Percentiles rank a stretch among this genome's conserved stretches.
These are phyloP conservation scores for Graphiopsis chlorocephala DNA, from an alignment of 2,329 filamentous ascomycete genomes.

Conservation along the genomic window DNA sequence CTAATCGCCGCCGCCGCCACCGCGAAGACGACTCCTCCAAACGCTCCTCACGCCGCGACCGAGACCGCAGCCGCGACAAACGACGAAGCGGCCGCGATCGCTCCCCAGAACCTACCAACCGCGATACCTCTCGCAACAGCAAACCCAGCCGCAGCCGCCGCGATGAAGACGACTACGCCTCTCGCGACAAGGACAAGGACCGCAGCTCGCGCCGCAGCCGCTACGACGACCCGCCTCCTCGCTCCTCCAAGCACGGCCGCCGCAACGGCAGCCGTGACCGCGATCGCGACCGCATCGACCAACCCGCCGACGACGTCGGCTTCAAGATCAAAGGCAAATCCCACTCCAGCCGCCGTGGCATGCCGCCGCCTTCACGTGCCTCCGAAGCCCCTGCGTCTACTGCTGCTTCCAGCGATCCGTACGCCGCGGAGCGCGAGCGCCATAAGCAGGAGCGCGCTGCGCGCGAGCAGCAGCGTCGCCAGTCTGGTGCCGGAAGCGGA, in stretches of 20 bases:
- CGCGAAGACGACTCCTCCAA: slow-evolving; percentile 43
- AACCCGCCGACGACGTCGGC: slow-evolving; percentile 39
- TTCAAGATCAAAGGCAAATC: slow-evolving; percentile 48
- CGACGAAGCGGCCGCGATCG: slow-evolving; percentile 36
- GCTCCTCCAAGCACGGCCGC: slow-evolving; percentile 36
- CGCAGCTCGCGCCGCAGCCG: slow-evolving; percentile 44
- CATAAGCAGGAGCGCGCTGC: slow-evolving; percentile 50
- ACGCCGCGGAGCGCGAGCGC: slow-evolving; percentile 34
- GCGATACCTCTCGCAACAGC: slow-evolving; percentile 21
- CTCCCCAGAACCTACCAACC: slow-evolving; percentile 29
- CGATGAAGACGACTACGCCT: slow-evolving; percentile 26
- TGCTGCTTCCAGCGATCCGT: slow-evolving; percentile 28
- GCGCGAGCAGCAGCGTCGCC: slow-evolving; percentile 65
- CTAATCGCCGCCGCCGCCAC: slow-evolving; percentile 58
- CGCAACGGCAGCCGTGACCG: slow-evolving; percentile 38
- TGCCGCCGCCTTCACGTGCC: slow-evolving; percentile 26
- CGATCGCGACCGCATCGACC: slow-evolving; percentile 33
- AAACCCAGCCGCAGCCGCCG: slow-evolving; percentile 35
- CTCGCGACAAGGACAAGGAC: slow-evolving; percentile 26
- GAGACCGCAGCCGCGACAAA: slow-evolving; percentile 46
- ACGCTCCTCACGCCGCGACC: slow-evolving; percentile 38
- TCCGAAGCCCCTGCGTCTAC: slow-evolving; percentile 11
- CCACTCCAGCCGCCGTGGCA: slow-evolving; percentile 25
- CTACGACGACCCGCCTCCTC: slow-evolving; percentile 48
- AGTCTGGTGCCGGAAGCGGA: slow-evolving; percentile 42